Evolutionary conservation across 495 filamentous ascomycete species (phyloP).

Genomic region (Neurospora cerealis): DNA sequence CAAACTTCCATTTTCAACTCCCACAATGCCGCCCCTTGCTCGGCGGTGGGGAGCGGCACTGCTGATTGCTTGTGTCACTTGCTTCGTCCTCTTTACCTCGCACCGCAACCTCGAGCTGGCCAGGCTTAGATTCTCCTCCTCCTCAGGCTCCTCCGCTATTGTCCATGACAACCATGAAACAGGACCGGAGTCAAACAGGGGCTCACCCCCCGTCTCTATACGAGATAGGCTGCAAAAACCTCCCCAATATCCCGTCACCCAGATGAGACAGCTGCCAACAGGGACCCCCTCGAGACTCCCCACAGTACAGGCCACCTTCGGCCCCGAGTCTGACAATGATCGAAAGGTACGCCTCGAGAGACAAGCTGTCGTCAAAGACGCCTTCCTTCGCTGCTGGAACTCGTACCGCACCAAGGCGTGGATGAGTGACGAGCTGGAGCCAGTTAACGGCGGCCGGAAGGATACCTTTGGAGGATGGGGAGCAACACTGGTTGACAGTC

Average conservation of each 20-base stretch:
- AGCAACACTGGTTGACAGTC: slow-evolving; percentile 79
- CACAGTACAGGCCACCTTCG: slow-evolving; percentile 51
- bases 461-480: slow-evolving; percentile 87
- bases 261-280: slow-evolving; percentile 61
- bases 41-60: not conserved
- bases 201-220: not conserved
- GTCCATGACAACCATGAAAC: not conserved
- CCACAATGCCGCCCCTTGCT: not conserved
- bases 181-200: not conserved
- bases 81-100: not conserved
- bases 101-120: not conserved
- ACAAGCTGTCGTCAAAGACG: slow-evolving; percentile 47
- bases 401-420: slow-evolving; percentile 70
- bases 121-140: not conserved
- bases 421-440: slow-evolving; percentile 66
- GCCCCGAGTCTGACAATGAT: slow-evolving; percentile 18
- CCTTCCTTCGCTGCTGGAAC: slow-evolving; percentile 66
- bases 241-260: slow-evolving; percentile 52
- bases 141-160: not conserved
- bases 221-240: slow-evolving; percentile 9
- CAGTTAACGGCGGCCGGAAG: slow-evolving; percentile 44
- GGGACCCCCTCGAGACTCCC: slow-evolving; percentile 55
- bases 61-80: not conserved
- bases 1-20: not conserved
- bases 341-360: slow-evolving; percentile 31